Evolutionary conservation across 805 yeast species (phyloP), one percentile per base, ranked within the genome.

Genomic region (Candida ortonii): DNA sequence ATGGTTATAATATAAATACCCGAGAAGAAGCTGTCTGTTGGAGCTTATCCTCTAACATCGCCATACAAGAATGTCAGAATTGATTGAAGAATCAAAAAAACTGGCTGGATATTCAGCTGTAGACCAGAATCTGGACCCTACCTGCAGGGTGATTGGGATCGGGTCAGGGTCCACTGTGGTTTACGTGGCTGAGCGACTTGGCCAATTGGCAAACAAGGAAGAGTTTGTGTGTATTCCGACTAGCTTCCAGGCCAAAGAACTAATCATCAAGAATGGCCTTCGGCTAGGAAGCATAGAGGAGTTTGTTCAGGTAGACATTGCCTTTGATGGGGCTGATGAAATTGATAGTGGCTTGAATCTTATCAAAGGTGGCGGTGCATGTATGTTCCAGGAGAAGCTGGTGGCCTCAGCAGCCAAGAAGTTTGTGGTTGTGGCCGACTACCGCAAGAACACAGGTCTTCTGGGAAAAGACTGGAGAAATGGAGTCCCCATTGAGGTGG

Each of bases 261-360:
- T 93, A 49, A 89, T 93, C 48, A 63, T 84, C 35, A 80, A 75
- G 35, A 88, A 88, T 50, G 93, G 93, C 0, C 68, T 93, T 43
- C 70, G 62, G 22, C 68, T 89, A 42, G 95, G 95, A 1, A 68
- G 82, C 9, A 76, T 93, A 40, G 97, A 90, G 52, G 88, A 87
- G 66, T 79, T 65, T 43, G 84, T 93, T 2, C 71, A 72, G 16
- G 65, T 93, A 27, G 98, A 93, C 57, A 77, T 93, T 48, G 95
- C 96, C 2, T 90, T 93, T 58, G 98, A 93, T 61, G 98, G 98
- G 25, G 97, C 98, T 2, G 98, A 93, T 62, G 98, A 93, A 62
- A 89, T 89, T 36, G 97, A 90, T 61, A 54, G 73, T 3, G 56
- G 69, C 14, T 70, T 93, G 49, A 86, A 89, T 57, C 78, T 89